Evolutionary conservation across 768 basidiomycete genomes (phyloP).

Genomic region (Tulasnella sp.): DNA sequence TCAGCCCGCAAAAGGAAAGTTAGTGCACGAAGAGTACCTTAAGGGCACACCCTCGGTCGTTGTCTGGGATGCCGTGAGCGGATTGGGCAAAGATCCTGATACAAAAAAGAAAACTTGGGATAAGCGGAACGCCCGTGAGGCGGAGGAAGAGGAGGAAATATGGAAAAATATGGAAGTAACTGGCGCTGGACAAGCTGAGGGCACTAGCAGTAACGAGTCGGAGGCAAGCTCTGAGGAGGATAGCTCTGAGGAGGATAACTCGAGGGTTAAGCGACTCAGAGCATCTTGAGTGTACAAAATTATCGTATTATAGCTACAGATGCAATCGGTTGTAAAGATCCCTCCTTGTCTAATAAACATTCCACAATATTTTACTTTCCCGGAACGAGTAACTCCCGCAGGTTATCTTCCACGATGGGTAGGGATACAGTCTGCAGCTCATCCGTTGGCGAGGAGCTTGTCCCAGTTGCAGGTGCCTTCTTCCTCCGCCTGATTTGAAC

Average conservation of each 20-base stretch:
- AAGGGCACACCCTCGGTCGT: conserved; percentile 60
- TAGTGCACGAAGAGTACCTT: conserved; percentile 58
- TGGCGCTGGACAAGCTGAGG: background rate
- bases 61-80: conserved; percentile 49
- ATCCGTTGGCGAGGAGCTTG: background rate
- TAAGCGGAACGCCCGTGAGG: conserved; percentile 33
- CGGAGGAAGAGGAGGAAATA: conserved; percentile 52
- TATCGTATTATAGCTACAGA: background rate
- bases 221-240: background rate
- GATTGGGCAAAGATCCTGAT: conserved; percentile 1
- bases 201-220: background rate
- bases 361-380: background rate
- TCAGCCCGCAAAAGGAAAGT: conserved; percentile 57
- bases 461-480: conserved; percentile 9
- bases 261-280: background rate
- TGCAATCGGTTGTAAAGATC: background rate
- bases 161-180: conserved; percentile 63
- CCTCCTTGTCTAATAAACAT: background rate
- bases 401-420: conserved; percentile 26
- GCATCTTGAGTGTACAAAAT: background rate
- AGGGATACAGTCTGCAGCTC: conserved; percentile 19
- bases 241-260: background rate
- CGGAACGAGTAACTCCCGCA: conserved; percentile 27
- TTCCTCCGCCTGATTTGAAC: conserved; percentile 3
- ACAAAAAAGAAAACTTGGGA: conserved; percentile 25